Evolutionary conservation across 1,139 yeast genomes (phyloP), one percentile per base, ranked within the genome.

Genomic region (Casaregolazyma lundiana): DNA sequence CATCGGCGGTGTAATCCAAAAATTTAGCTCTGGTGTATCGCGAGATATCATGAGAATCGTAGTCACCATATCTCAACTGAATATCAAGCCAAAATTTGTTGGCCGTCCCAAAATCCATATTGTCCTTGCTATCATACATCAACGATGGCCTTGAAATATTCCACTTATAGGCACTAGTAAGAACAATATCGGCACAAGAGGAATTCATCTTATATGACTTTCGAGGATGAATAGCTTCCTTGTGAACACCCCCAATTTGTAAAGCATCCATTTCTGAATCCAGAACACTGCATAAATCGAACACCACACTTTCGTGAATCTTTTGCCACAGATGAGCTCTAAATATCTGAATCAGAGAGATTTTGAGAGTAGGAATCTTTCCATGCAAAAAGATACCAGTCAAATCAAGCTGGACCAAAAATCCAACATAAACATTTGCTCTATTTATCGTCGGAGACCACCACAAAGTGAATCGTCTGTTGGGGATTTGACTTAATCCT

Each of bases 371-470:
- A 3, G 99, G 99, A 53, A 94, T 94, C 65, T 94, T 94, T 58
- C 99, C 99, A 62, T 94, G 99, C 46, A 94, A 72, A 65, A 92
- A 92, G 29, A 94, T 92, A 59, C 98, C 99, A 0, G 99, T 94
- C 59, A 94, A 72, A 68, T 94, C 99, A 38, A 94, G 73, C 65
- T 94, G 99, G 26, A 94, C 98, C 63, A 89, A 75, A 70, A 92
- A 94, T 30, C 99, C 99, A 50, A 94, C 97, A 61, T 94, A 94
- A 19, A 94, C 98, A 60, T 94, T 92, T 4, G 98, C 98, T 56
- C 99, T 78, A 59, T 94, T 94, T 56, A 94, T 94, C 0, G 99
- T 94, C 6, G 99, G 99, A 1, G 97, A 89, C 99, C 99, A 94
- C 99, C 99, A 94, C 38, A 94, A 70, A 0, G 98, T 94, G 62